Percentiles rank a stretch among this genome's conserved stretches.
phyloP scores from a whole-genome alignment of 441 rosid genomes.

The Pelargonium exstipulatum region DNA sequence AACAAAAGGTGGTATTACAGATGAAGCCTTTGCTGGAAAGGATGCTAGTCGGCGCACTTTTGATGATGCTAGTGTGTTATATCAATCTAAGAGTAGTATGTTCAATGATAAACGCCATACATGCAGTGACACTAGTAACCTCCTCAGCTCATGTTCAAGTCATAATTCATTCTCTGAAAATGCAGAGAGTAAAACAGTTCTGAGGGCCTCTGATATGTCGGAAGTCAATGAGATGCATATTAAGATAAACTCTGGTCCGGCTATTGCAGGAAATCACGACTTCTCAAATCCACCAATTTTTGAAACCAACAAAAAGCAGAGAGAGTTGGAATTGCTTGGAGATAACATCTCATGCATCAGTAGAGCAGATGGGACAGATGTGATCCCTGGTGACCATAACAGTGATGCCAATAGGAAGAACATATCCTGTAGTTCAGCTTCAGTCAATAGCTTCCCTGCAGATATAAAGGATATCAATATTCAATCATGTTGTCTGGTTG shows the following conservation, averaged over 20 bases:
- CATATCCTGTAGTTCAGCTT: constrained; percentile 21
- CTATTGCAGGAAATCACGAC: background rate
- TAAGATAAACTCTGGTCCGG: constrained; percentile 1
- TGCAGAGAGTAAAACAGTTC: constrained; percentile 23
- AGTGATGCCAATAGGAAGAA: constrained; percentile 19
- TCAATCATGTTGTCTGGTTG: constrained; percentile 16
- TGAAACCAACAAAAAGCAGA: constrained; percentile 17
- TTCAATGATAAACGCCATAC: constrained; percentile 22
- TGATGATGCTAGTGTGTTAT: constrained; percentile 20
- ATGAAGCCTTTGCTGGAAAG: constrained; percentile 20
- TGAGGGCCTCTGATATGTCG: constrained; percentile 11
- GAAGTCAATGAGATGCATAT: constrained; percentile 13
- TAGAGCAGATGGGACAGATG: constrained; percentile 13
- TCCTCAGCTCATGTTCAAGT: constrained; percentile 27
- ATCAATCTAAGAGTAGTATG: constrained; percentile 8
- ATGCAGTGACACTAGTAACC: constrained; percentile 25
- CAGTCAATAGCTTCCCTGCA: constrained; percentile 18
- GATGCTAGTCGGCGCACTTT: constrained; percentile 2
- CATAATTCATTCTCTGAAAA: constrained; percentile 25
- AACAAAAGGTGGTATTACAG: constrained; percentile 19
- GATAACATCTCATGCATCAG: constrained; percentile 30
- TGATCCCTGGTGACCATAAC: constrained; percentile 14
- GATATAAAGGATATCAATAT: constrained; percentile 3
- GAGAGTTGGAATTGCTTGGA: constrained; percentile 21
- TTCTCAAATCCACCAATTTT: constrained; percentile 4